Base-by-base conservation (phyloP, 129 eudicot genomes). In the Rutidosis leptorrhynchoides region DNA sequence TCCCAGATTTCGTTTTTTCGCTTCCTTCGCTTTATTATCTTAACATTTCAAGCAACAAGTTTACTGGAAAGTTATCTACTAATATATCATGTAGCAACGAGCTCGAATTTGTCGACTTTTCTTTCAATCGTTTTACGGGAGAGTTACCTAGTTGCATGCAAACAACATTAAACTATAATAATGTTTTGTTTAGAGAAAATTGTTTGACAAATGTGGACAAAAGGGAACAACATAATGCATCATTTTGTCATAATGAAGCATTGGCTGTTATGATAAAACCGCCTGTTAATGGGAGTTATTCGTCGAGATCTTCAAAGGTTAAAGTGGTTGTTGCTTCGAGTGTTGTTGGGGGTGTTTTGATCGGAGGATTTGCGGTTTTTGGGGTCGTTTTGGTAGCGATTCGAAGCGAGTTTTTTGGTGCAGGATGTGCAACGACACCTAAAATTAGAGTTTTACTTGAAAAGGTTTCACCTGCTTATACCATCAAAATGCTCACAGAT, bases 231-330 rank as follows among this genome's bases (percentile, higher is more conserved):
- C 69, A 63, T 65, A 83, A 85, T 9, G 67, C 37, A 23, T 51
- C 84, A 11, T 83, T 74, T 64, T 89, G 96, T 43, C 83, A 70
- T 21, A 85, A 64, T 49, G 96, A 83, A 56, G 94, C 96, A 26
- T 55, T 89, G 60, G 96, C 96, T 43, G 96, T 89, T 51, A 80
- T 75, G 63, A 77, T 89, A 28, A 52, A 65, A 10, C 94, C 96
- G 56, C 79, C 67, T 35, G 16, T 4, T 22, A 63, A 29, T 40
- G 56, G 66, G 60, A 51, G 64, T 72, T 76, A n/a, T 69, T 7
- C 22, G 48, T 51, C 76, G 70, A 74, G 32, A 32, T 43, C 78
- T 20, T 58, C 54, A 3, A 75, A 75, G 60, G 74, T 16, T 40
- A 89, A 74, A 59, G 77, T 71, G 5, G 94, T 83, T 20, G 72